These are phyloP conservation scores for Sporothrix brunneoviolacea DNA, from an alignment of 2,329 filamentous ascomycete species.

Conservation along the genomic window DNA sequence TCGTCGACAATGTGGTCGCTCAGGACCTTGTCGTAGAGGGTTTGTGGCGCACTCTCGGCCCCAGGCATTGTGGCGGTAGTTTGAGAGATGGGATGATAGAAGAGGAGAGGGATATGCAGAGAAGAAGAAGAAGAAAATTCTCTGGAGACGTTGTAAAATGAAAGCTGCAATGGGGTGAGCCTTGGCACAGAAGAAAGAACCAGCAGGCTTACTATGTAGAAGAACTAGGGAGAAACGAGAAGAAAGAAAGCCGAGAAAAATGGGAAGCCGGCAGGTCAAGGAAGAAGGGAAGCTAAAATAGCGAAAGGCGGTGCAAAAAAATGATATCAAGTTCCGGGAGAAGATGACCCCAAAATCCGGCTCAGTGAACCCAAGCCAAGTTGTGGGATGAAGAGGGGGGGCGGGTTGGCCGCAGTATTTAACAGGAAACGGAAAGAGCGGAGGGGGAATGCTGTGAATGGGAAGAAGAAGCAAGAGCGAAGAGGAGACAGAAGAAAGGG, in stretches of 20 bases:
- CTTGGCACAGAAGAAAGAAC: conserved; percentile 1
- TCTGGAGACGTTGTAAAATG: neutral
- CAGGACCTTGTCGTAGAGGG: conserved; percentile 97
- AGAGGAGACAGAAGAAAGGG: neutral
- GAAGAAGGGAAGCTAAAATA: conserved; percentile 6
- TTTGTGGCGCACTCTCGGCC: conserved; percentile 65
- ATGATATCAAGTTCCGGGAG: conserved; percentile 1
- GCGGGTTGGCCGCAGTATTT: no score
- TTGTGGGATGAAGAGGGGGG: no score
- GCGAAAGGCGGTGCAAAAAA: conserved; percentile 1
- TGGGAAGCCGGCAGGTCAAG: neutral
- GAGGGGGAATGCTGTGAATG: no score
- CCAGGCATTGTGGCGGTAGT: conserved; percentile 56
- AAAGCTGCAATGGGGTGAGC: neutral
- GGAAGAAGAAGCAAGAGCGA: no score
- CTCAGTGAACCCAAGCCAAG: no score
- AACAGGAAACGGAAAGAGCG: no score
- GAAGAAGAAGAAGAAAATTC: neutral
- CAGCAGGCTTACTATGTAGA: neutral
- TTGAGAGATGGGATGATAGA: neutral
- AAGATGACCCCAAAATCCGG: no score
- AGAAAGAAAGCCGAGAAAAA: conserved; percentile 1
- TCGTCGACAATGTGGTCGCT: conserved; percentile 91
- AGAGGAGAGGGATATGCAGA: neutral
- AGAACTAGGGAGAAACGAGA: conserved; percentile 1